Evolutionary conservation across 306 rosid genomes (phyloP).

Genomic region (Glycyrrhiza uralensis): DNA sequence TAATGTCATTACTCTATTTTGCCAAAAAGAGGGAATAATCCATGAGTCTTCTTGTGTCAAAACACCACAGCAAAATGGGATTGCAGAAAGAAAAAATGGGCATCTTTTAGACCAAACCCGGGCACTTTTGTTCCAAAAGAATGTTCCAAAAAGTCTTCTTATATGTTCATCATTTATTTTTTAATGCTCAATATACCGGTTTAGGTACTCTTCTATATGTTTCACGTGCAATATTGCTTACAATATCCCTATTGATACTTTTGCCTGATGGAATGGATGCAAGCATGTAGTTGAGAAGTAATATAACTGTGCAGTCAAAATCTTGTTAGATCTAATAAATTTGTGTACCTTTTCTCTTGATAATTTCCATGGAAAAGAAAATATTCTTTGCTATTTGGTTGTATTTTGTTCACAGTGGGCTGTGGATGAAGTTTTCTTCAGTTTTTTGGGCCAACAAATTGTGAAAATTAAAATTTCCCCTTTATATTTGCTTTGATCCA

Average conservation of each 20-base stretch:
- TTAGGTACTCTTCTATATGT: background rate
- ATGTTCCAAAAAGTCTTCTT: no score
- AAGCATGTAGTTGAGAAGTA: background rate
- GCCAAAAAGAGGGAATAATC: no score
- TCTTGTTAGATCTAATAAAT: background rate
- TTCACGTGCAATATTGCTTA: background rate
- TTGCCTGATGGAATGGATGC: slow-evolving; percentile 4
- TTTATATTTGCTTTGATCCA: slow-evolving; percentile 7
- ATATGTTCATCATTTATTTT: background rate
- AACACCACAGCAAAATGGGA: no score
- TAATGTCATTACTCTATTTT: no score
- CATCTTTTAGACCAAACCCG: no score
- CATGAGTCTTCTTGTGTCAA: no score
- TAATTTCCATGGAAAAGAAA: slow-evolving; percentile 10
- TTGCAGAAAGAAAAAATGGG: no score
- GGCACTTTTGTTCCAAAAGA: no score
- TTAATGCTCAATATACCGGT: background rate
- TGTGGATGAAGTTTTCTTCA: slow-evolving; percentile 1
- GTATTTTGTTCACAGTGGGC: background rate
- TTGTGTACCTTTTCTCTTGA: background rate
- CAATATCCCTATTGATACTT: background rate
- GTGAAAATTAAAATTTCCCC: background rate
- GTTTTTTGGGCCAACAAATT: background rate
- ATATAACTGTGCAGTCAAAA: background rate
- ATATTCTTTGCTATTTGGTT: background rate